phyloP scores from a whole-genome alignment of 1,284 basidiomycete genomes.

The Cryptococcus maquisensis region DNA sequence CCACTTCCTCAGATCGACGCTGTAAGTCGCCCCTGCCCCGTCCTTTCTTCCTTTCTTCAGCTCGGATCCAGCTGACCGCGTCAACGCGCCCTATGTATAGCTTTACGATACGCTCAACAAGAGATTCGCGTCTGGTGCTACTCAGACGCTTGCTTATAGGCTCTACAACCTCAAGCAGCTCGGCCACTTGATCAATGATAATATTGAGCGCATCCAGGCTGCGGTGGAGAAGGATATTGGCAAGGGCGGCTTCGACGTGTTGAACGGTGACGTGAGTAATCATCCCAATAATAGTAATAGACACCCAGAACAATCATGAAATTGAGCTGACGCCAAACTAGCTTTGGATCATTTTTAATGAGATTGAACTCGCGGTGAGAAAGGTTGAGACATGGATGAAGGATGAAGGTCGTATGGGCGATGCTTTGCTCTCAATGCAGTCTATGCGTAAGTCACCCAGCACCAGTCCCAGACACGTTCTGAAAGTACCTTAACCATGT shows the following conservation, averaged over 20 bases:
- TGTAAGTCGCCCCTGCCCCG: no score
- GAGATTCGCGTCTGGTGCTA: conserved; percentile 56
- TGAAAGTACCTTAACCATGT: conserved; percentile 29
- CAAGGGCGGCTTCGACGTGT: conserved; percentile 48
- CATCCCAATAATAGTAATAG: neutral
- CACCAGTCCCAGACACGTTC: neutral
- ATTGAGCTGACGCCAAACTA: conserved; percentile 4
- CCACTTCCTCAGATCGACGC: no score
- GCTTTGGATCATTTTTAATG: conserved; percentile 54
- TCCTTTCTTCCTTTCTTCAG: no score
- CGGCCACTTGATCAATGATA: conserved; percentile 60
- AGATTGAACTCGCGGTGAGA: conserved; percentile 62
- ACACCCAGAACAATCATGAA: neutral
- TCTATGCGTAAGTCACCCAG: conserved; percentile 28
- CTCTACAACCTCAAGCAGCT: conserved; percentile 63
- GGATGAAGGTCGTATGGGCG: conserved; percentile 60
- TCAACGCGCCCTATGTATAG: no score
- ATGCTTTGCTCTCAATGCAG: conserved; percentile 42
- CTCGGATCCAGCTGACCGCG: no score
- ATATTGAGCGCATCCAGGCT: conserved; percentile 53
- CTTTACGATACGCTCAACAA: conserved; percentile 51
- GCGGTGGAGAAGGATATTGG: conserved; percentile 57
- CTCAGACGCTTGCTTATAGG: conserved; percentile 57
- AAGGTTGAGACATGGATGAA: conserved; percentile 72
- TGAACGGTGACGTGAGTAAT: conserved; percentile 32